These are phyloP conservation scores for Hypoxylon crocopeplum DNA, from an alignment of 495 filamentous ascomycete genomes.

Conservation along the genomic window DNA sequence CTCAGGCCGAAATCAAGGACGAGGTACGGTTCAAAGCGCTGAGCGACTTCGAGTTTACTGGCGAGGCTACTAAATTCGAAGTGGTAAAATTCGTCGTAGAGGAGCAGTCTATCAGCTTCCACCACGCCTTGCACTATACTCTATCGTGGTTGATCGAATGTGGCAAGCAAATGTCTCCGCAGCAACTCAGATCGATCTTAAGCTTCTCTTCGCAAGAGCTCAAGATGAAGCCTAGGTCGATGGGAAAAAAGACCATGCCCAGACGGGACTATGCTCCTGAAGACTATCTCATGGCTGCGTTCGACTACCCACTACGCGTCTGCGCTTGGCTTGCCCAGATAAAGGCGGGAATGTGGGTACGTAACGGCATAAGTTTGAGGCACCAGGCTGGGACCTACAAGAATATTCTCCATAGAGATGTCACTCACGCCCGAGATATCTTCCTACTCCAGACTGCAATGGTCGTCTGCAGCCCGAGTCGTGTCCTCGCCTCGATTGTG, in stretches of 20 bases:
- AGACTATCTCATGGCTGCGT: constrained; percentile 83
- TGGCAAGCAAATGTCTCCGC: constrained; percentile 74
- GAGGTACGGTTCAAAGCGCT: constrained; percentile 80
- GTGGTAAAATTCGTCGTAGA: constrained; percentile 90
- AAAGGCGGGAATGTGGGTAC: constrained; percentile 98
- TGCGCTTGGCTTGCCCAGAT: constrained; percentile 98
- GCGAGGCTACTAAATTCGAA: constrained; percentile 60
- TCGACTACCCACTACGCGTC: constrained; percentile 91
- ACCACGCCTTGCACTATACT: constrained; percentile 95
- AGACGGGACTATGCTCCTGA: constrained; percentile 63
- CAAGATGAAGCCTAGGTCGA: constrained; percentile 59
- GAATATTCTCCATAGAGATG: constrained; percentile 83
- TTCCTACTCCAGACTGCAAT: constrained; percentile 91
- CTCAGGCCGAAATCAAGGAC: constrained; percentile 86
- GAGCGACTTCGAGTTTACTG: constrained; percentile 80
- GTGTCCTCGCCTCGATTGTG: constrained; percentile 86
- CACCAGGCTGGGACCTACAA: constrained; percentile 95
- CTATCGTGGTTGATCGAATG: constrained; percentile 97
- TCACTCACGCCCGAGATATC: constrained; percentile 93
- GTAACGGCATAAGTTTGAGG: constrained; percentile 92
- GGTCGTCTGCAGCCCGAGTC: constrained; percentile 81
- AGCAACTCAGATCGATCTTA: constrained; percentile 70
- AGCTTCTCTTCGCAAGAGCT: constrained; percentile 67
- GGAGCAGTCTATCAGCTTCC: constrained; percentile 91
- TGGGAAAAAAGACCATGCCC: constrained; percentile 60